A percentile compares a stretch with the other conserved stretches of the same genome.
Evolutionary conservation across 345 rosid genomes (phyloP).

Genomic region (Salix dunnii): DNA sequence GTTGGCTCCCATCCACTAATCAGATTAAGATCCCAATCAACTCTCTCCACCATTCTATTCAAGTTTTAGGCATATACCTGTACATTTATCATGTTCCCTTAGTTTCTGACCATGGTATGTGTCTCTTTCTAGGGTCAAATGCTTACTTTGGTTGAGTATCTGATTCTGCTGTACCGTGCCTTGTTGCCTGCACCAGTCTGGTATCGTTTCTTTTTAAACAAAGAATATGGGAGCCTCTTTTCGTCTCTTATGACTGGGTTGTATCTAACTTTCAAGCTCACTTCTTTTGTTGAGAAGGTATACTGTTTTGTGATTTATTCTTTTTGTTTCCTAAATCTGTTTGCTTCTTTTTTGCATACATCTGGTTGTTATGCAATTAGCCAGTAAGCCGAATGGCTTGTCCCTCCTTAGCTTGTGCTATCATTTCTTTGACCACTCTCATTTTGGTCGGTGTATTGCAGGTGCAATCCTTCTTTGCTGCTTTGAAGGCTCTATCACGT

Average conservation of each 20-base stretch:
- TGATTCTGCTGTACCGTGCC: constrained; percentile 69
- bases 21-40: background rate
- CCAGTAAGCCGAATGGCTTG: background rate
- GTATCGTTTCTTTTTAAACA: constrained; percentile 84
- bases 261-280: constrained; percentile 76
- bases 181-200: constrained; percentile 81
- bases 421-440: background rate
- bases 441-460: constrained; percentile 18
- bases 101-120: constrained; percentile 10
- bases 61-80: background rate
- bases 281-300: constrained; percentile 81
- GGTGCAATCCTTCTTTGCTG: constrained; percentile 91
- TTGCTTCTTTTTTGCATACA: background rate
- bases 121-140: constrained; percentile 59
- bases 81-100: background rate
- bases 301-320: background rate
- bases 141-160: constrained; percentile 71
- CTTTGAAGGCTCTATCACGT: constrained; percentile 81
- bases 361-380: background rate
- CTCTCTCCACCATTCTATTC: background rate
- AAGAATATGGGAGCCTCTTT: constrained; percentile 83
- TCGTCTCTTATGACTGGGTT: constrained; percentile 77
- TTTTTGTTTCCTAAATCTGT: background rate
- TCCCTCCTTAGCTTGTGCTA: background rate
- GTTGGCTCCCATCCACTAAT: background rate